Evolutionary conservation across 352 stramenopile genomes (phyloP), one percentile per base, ranked within the genome.

Genomic region (Globisporangium spinosum): DNA sequence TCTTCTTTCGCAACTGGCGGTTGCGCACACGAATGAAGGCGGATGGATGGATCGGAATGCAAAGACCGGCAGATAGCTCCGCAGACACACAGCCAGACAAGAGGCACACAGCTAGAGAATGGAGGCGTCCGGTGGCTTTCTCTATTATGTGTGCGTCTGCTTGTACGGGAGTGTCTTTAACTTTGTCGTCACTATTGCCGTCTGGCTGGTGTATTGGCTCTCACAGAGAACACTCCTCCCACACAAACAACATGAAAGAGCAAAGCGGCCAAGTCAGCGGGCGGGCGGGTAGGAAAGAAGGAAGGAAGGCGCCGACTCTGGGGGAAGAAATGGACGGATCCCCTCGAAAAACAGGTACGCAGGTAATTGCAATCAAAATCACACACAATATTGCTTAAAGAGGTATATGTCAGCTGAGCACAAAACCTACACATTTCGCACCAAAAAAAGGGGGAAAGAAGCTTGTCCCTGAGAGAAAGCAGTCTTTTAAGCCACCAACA

Each of bases 361-460:
- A 27, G 8, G 10, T 8, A 6, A 5, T 7, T 12, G 17, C 3
- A 32, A 32, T 27, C 0, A 29, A 23, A 54, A 27, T 25, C 1
- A 13, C 6, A 17, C 29, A 3, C 2, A 20, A 17, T 47, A 20
- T 27, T 43, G n/a, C 13, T n/a, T 0, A 61, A n/a, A n/a, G 17
- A 61, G 56, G 32, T n/a, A 0, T 22, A 49, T 25, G 7, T 47
- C 12, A 23, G 3, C 17, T 0, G 34, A 17, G 0, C 9, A 22
- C 27, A 40, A 58, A 58, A 59, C 10, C 17, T 59, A 13, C 9
- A 22, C 56, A 27, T 32, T 47, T 61, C n/a, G 29, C 56, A 61
- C 32, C 56, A 61, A 43, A 61, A 61, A 61, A 61, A 59, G 54
- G 56, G 27, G 54, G 27, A 25, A 59, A 29, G 13, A 32, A 58